Percentiles rank a stretch among this genome's conserved stretches.
phyloP scores from a whole-genome alignment of 345 rosid species.

The Rhodamnia argentea region DNA sequence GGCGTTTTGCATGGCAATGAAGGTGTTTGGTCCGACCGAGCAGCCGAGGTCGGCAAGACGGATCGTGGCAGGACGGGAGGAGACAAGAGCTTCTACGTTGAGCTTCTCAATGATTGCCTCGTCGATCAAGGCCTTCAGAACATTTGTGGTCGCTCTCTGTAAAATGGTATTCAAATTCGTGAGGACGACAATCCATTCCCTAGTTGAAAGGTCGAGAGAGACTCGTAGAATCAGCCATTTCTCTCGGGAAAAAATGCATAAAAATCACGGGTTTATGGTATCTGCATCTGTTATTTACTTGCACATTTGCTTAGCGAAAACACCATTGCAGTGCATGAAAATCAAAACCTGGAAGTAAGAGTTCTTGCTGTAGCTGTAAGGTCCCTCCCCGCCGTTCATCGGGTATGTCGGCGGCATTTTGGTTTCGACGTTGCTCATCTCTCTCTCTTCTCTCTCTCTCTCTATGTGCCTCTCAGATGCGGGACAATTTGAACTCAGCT shows the following conservation, averaged over 20 bases:
- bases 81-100: neutral
- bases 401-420: neutral
- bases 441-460: neutral
- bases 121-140: neutral
- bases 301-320: neutral
- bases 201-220: neutral
- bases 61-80: neutral
- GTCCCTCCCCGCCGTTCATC: slow-evolving; percentile 11
- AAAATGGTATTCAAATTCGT: neutral
- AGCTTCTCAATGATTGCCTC: neutral
- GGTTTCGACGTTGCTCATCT: neutral
- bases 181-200: neutral
- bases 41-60: neutral
- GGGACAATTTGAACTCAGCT: neutral
- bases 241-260: neutral
- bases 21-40: neutral
- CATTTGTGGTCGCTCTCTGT: neutral
- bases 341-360: slow-evolving; percentile 4
- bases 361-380: slow-evolving; percentile 6
- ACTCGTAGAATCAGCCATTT: neutral
- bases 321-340: neutral
- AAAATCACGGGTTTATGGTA: neutral
- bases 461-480: neutral
- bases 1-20: neutral
- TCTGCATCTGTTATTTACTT: neutral